Percentiles rank a stretch among this genome's conserved stretches.
Conservation (phyloP, 257 asterid species). For the Anisodus acutangulus region DNA sequence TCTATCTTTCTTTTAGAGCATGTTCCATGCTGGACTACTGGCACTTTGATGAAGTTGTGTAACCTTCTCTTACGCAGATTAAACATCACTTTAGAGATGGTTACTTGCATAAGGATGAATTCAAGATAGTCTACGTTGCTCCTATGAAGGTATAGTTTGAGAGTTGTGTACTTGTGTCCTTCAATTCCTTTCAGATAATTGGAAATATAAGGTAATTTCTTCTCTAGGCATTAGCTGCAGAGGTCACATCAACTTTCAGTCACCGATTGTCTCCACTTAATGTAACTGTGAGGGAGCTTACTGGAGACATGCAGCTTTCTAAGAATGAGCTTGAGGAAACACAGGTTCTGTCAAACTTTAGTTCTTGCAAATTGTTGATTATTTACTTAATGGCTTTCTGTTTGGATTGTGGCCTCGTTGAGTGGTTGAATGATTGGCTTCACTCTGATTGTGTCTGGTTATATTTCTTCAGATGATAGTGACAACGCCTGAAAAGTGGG, state of each 20-base stretch:
- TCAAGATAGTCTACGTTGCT: conserved; percentile 98
- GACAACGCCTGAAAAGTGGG: conserved; percentile 99
- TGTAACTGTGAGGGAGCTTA: conserved; percentile 86
- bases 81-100: conserved; percentile 93
- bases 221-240: conserved; percentile 93
- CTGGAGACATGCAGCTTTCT: conserved; percentile 99
- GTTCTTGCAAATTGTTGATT: conserved; percentile 47
- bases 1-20: conserved; percentile 28
- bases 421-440: neutral
- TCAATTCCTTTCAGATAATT: conserved; percentile 15
- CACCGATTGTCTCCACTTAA: conserved; percentile 84
- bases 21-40: conserved; percentile 25
- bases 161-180: conserved; percentile 29
- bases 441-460: conserved; percentile 8
- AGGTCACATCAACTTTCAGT: conserved; percentile 94
- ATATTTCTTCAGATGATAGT: conserved; percentile 84
- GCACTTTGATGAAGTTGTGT: conserved; percentile 28
- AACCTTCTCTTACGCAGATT: conserved; percentile 54
- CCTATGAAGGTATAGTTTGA: conserved; percentile 85
- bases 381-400: neutral
- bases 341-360: conserved; percentile 65
- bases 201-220: conserved; percentile 14
- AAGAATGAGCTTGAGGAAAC: conserved; percentile 92
- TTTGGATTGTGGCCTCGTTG: conserved; percentile 17
- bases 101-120: conserved; percentile 91